A percentile compares a stretch with the other conserved stretches of the same genome.
Conservation (phyloP, 495 filamentous ascomycete genomes). For the Collariella sp. region DNA sequence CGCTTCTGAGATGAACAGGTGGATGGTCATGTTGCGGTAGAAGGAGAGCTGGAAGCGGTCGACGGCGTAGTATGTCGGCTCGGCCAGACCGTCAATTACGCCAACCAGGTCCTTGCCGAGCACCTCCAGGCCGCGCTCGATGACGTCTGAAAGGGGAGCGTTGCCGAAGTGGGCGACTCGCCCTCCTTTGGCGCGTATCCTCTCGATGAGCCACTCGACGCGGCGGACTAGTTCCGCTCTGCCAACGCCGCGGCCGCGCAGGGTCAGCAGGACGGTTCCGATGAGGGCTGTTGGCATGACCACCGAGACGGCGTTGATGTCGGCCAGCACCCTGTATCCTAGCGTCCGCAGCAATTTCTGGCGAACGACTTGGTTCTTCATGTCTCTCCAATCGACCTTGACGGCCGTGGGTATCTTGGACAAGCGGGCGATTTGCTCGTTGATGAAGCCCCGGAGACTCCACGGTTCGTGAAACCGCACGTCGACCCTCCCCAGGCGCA, state of each 20-base stretch:
- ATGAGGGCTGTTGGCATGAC: constrained; percentile 97
- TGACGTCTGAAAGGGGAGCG: constrained; percentile 66
- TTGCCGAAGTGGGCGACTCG: constrained; percentile 88
- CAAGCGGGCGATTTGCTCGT: constrained; percentile 54
- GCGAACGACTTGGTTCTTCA: constrained; percentile 37
- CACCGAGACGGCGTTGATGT: constrained; percentile 93
- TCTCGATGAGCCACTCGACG: constrained; percentile 80
- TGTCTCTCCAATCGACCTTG: constrained; percentile 35
- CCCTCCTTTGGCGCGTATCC: constrained; percentile 77
- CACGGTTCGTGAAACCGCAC: constrained; percentile 94
- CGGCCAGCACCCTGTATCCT: constrained; percentile 82
- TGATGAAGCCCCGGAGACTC: constrained; percentile 73
- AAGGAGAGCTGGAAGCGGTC: constrained; percentile 96
- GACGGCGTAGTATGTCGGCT: constrained; percentile 86
- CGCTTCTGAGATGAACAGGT: constrained; percentile 89
- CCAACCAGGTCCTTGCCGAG: constrained; percentile 83
- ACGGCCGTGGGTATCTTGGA: constrained; percentile 32
- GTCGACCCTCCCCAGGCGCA: constrained; percentile 85
- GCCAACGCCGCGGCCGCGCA: constrained; percentile 86
- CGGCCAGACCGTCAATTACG: constrained; percentile 63
- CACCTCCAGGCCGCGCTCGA: constrained; percentile 83
- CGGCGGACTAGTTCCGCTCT: constrained; percentile 75
- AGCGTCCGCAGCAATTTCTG: constrained; percentile 67
- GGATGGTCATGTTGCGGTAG: constrained; percentile 98
- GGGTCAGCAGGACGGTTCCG: constrained; percentile 84